A percentile compares a stretch with the other conserved stretches of the same genome.
Conservation (phyloP, 2,329 filamentous ascomycete genomes). For the Xylariaceae sp. region DNA sequence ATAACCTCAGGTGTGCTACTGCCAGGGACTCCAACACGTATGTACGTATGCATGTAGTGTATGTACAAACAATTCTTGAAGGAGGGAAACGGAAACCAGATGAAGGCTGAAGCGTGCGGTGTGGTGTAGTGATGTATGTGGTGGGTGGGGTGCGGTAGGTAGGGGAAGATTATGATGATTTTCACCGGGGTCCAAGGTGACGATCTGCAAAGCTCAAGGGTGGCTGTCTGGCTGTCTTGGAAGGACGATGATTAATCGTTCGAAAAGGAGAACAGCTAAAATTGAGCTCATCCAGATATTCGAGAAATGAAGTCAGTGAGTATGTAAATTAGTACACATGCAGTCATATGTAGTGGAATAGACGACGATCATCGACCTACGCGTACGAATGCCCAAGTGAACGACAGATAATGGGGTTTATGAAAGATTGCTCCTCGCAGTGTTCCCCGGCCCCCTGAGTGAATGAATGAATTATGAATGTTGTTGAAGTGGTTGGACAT, state of each 20-base stretch:
- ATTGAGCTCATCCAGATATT: constrained; percentile 8
- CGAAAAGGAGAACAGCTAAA: constrained; percentile 4
- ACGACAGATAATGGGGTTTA: constrained; percentile 25
- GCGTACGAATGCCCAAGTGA: constrained; percentile 4
- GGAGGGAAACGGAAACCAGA: not conserved
- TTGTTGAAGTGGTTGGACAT: constrained; percentile 11
- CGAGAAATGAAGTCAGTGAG: too few relatives aligned
- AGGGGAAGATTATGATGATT: constrained; percentile 2
- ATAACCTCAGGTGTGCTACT: not conserved
- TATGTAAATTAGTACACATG: not conserved
- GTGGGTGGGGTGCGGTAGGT: too few relatives aligned
- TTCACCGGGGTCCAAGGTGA: constrained; percentile 2
- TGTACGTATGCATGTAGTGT: too few relatives aligned
- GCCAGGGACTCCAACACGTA: too few relatives aligned
- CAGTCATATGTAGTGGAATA: constrained; percentile 3
- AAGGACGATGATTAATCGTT: constrained; percentile 4
- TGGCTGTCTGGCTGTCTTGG: not conserved
- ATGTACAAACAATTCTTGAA: not conserved
- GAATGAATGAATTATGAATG: too few relatives aligned
- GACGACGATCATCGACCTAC: constrained; percentile 21
- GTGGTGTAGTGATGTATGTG: too few relatives aligned
- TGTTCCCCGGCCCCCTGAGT: constrained; percentile 3
- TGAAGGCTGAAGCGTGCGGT: not conserved
- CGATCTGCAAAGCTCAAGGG: not conserved
- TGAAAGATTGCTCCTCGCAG: constrained; percentile 21